These are phyloP conservation scores for Xerocomus minutiporus DNA, from an alignment of 1,284 basidiomycete genomes.

Conservation along the genomic window DNA sequence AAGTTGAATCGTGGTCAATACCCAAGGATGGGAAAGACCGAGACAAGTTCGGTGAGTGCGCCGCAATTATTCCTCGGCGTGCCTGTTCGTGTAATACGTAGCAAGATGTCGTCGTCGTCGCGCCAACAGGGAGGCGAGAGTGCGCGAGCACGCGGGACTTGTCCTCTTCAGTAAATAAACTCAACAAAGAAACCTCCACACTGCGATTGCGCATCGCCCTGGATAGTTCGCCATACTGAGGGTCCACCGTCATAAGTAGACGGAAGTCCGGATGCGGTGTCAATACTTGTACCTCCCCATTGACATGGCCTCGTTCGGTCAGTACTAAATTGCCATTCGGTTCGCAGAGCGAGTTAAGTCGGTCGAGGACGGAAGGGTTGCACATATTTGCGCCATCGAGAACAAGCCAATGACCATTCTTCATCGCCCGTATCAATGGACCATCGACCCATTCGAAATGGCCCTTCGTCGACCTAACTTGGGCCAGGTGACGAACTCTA, in stretches of 20 bases:
- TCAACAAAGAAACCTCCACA: conserved; percentile 70
- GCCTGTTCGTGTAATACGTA: conserved; percentile 24
- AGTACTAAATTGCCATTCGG: conserved; percentile 76
- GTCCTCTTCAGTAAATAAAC: conserved; percentile 43
- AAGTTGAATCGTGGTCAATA: conserved; percentile 47
- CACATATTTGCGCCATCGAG: conserved; percentile 95
- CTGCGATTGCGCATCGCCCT: conserved; percentile 98
- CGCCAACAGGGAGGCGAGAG: conserved; percentile 43
- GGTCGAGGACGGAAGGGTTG: conserved; percentile 92
- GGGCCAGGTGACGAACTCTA: conserved; percentile 16
- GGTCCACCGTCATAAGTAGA: conserved; percentile 92
- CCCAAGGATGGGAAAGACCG: conserved; percentile 28
- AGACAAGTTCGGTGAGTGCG: neutral
- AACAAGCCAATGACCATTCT: conserved; percentile 84
- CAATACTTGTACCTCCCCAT: conserved; percentile 73
- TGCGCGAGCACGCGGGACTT: conserved; percentile 42
- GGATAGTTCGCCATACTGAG: conserved; percentile 89
- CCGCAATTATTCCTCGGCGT: conserved; percentile 25
- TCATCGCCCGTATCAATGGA: conserved; percentile 86
- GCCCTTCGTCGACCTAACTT: conserved; percentile 35
- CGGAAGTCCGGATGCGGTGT: conserved; percentile 87
- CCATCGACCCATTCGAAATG: conserved; percentile 97
- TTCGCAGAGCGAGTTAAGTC: conserved; percentile 96
- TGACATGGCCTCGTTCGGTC: conserved; percentile 85
- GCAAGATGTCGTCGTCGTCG: conserved; percentile 9